phyloP scores from a whole-genome alignment of 2,329 filamentous ascomycete species.

The Dendryphion nanum region DNA sequence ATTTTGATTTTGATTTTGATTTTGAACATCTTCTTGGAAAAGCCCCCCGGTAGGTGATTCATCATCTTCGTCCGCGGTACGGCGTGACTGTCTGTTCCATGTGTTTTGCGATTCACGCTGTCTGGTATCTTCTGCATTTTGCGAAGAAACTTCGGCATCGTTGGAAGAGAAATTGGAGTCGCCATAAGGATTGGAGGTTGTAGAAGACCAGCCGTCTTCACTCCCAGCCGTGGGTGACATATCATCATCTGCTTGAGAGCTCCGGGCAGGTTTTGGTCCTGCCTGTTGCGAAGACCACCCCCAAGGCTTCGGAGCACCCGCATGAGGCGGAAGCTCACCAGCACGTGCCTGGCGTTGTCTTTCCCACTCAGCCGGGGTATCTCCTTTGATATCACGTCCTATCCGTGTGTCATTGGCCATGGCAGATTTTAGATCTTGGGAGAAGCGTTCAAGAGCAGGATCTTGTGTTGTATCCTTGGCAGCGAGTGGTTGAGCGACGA shows the following conservation, averaged over 20 bases:
- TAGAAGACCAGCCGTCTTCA: slow-evolving; percentile 30
- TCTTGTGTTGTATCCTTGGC: slow-evolving; percentile 38
- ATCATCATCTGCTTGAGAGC: slow-evolving; percentile 30
- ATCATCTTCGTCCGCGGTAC: slow-evolving; percentile 26
- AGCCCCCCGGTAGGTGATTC: slow-evolving; percentile 38
- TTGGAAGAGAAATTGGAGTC: slow-evolving; percentile 25
- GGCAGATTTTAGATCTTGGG: slow-evolving; percentile 31
- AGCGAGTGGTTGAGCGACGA: slow-evolving; percentile 32
- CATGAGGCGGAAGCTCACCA: slow-evolving; percentile 5
- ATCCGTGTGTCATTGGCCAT: slow-evolving; percentile 9
- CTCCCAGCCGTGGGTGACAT: slow-evolving; percentile 41
- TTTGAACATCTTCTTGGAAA: slow-evolving; percentile 30
- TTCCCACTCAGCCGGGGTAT: slow-evolving; percentile 11
- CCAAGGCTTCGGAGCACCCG: background rate
- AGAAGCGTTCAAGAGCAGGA: slow-evolving; percentile 41
- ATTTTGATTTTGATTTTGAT: slow-evolving; percentile 9
- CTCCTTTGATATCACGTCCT: slow-evolving; percentile 8
- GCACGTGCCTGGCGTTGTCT: background rate
- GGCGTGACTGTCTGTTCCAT: slow-evolving; percentile 15
- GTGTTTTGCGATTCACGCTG: slow-evolving; percentile 3
- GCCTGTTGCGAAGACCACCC: slow-evolving; percentile 7
- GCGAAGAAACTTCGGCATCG: slow-evolving; percentile 12
- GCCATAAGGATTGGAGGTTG: slow-evolving; percentile 7
- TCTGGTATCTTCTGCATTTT: slow-evolving; percentile 7
- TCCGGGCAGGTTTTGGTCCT: background rate